These are phyloP conservation scores for Phaeosphaeriaceae sp. DNA, from an alignment of 2,329 filamentous ascomycete species.

Conservation along the genomic window DNA sequence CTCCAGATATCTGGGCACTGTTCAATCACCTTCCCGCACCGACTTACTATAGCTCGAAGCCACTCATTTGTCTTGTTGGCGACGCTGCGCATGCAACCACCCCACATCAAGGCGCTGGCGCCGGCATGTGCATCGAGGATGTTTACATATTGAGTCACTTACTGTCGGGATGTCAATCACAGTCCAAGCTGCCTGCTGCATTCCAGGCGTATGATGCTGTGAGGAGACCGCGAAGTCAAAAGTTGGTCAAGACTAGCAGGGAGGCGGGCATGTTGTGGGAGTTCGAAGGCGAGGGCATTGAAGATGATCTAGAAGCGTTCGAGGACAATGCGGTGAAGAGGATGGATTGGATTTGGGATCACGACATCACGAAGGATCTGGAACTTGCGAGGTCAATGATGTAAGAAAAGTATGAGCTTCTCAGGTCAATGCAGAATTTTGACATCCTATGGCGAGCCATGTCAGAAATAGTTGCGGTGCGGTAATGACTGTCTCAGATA, in stretches of 20 bases:
- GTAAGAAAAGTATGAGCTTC: neutral
- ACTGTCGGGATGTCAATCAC: slow-evolving; percentile 30
- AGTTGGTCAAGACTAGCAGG: slow-evolving; percentile 49
- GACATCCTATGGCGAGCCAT: no score
- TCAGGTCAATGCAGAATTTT: no score
- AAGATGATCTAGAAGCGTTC: slow-evolving; percentile 45
- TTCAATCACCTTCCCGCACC: slow-evolving; percentile 56
- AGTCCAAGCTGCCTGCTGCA: slow-evolving; percentile 32
- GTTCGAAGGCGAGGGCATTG: slow-evolving; percentile 36
- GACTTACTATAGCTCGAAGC: slow-evolving; percentile 45
- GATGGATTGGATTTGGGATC: slow-evolving; percentile 52
- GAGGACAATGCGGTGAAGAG: slow-evolving; percentile 35
- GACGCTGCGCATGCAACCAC: slow-evolving; percentile 63
- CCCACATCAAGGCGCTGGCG: slow-evolving; percentile 61
- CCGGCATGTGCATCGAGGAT: slow-evolving; percentile 64
- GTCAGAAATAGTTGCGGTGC: no score
- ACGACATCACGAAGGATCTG: slow-evolving; percentile 45
- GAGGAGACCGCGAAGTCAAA: slow-evolving; percentile 49
- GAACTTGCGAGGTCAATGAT: neutral
- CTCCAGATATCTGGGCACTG: slow-evolving; percentile 56
- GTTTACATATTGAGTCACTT: slow-evolving; percentile 54
- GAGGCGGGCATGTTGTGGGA: slow-evolving; percentile 52
- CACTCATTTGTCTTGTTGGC: slow-evolving; percentile 56
- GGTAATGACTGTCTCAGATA: no score
- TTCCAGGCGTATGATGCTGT: slow-evolving; percentile 50